Evolutionary conservation across 2,329 filamentous ascomycete species (phyloP), one percentile per base, ranked within the genome.

Genomic region (Drechslerella coelobrocha): DNA sequence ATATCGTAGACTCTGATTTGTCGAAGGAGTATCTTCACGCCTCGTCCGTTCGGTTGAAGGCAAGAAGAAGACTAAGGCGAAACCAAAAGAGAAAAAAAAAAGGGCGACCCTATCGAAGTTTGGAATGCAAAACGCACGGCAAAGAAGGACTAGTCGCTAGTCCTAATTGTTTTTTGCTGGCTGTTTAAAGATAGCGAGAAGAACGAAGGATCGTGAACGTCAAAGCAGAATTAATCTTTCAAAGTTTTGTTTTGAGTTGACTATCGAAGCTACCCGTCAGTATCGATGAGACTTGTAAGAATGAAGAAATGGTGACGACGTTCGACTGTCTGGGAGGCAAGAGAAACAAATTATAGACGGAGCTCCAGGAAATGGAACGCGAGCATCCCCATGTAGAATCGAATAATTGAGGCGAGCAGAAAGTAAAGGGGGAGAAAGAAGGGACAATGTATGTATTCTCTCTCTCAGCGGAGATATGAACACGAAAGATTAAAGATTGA

Each of bases 321-420:
- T 31, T 31, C 29, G 41, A 45, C 17, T 17, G 41, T 45, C 17
- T 19, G 14, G 41, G 41, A 45, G 41, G 17, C 14, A 45, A 45
- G 2, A 9, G 19, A 8, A 21, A 21, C 12, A 48, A 57, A 61
- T 50, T 52, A 69, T 55, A 61, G 61, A 51, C 51, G 71, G 71
- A 53, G 52, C 57, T 61, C 63, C 57, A 73, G 75, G 74, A 75
- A 69, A 75, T 74, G 72, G 72, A 68, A 60, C 27, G 54, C 43
- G 34, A 52, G 54, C 55, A 29, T 72, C 53, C 53, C 43, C 59
- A 43, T 55, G 52, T 50, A 48, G 66, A 65, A 72, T 65, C 60
- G 66, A 63, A 65, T 19, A 53, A 72, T 54, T 31, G 59, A 63
- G 62, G 45, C 47, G 55, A 61, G 26, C 47, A 59, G 61, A 66